Evolutionary conservation across 257 asterid species (phyloP), one percentile per base, ranked within the genome.

Genomic region (Rauvolfia tetraphylla): DNA sequence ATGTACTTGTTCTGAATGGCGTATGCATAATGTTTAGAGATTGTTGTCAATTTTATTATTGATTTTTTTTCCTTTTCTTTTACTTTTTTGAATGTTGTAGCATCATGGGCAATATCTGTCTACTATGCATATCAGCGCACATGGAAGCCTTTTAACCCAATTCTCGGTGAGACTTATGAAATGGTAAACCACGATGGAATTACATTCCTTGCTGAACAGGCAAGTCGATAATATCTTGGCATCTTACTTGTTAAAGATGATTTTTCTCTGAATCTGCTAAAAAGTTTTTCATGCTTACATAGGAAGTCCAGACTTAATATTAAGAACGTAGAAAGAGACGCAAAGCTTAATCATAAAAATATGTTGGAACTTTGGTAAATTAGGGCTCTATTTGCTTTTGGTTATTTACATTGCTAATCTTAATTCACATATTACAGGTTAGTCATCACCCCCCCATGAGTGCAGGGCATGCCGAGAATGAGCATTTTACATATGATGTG

Each of bases 121-220:
- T 95, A 95, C 84, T 91, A 83, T 88, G 99, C 97, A 62, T 87
- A 80, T 81, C 98, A 93, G 77, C 97, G 99, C 56, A 91, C 99
- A 58, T 95, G 97, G 99, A 95, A 95, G 90, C 99, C 99, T 68
- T 95, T 95, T 78, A 95, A 95, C 79, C 99, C 99, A 39, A 91
- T 95, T 82, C 97, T 95, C 79, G 99, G 99, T 49, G 99, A 95
- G 85, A 95, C 99, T 31, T 95, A 89, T 85, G 99, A 95, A 80
- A 78, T 95, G 93, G 92, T 78, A 69, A 91, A 93, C 89, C 96
- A 95, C 79, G 88, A 44, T 68, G 99, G 99, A 77, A 72, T 93
- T 83, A 83, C 95, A 58, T 95, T 95, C 80, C 84, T 95, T 71
- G 83, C 99, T 33, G 99, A 95, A 89, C 99, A 95, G 91, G 99